phyloP scores from a whole-genome alignment of 225 moss, liverwort and hornwort genomes.

The Neckera pumila region DNA sequence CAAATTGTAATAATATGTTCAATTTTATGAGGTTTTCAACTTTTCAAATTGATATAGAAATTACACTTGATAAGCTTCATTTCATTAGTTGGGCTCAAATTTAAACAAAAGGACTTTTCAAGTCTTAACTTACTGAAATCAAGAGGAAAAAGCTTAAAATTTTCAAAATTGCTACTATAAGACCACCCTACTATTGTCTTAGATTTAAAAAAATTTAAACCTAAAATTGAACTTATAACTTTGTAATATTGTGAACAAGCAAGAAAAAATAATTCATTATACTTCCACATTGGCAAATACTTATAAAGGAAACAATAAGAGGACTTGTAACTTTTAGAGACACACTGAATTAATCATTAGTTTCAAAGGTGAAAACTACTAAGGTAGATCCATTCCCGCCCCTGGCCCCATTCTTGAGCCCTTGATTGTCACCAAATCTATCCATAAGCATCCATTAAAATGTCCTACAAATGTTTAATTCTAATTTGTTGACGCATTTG shows the following conservation, averaged over 20 bases:
- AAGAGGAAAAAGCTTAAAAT: not conserved
- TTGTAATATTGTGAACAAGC: not conserved
- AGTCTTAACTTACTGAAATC: not conserved
- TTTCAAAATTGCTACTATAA: not conserved
- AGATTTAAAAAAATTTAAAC: not conserved
- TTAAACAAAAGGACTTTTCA: not conserved
- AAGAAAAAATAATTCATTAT: not conserved
- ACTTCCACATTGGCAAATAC: fast-evolving
- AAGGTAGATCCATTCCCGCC: too few relatives aligned
- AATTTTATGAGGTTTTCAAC: not conserved
- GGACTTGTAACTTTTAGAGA: not conserved
- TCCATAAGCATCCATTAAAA: too few relatives aligned
- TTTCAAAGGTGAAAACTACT: not conserved
- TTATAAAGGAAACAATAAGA: not conserved
- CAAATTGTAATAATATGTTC: not conserved
- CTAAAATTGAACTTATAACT: not conserved
- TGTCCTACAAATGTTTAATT: too few relatives aligned
- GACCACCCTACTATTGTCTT: not conserved
- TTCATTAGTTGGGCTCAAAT: not conserved
- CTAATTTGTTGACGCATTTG: too few relatives aligned
- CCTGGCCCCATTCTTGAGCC: too few relatives aligned
- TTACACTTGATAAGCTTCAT: not conserved
- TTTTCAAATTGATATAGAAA: not conserved
- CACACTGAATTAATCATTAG: not conserved
- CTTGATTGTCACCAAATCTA: too few relatives aligned